Percentiles rank a stretch among this genome's conserved stretches.
Conservation (phyloP, 495 filamentous ascomycete genomes). For the Peziza echinospora region DNA sequence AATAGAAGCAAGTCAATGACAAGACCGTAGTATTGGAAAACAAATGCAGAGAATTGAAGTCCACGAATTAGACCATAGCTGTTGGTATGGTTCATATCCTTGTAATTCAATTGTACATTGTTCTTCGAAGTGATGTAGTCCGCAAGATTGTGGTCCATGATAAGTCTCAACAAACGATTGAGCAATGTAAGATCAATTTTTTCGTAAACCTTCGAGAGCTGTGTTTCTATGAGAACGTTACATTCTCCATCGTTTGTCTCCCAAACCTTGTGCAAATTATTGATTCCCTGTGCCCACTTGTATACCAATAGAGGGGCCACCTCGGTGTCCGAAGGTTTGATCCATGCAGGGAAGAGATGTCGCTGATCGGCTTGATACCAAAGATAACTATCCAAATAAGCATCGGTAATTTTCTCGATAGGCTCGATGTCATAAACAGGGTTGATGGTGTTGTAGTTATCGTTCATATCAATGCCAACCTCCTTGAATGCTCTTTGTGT, state of each 20-base stretch:
- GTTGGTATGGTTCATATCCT: conserved; percentile 99
- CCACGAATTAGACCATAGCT: conserved; percentile 96
- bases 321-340: conserved; percentile 97
- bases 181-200: conserved; percentile 95
- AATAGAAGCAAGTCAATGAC: conserved; percentile 88
- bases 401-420: conserved; percentile 99
- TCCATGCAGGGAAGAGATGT: conserved; percentile 95
- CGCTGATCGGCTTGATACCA: conserved; percentile 99
- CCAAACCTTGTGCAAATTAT: conserved; percentile 97
- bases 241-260: conserved; percentile 87
- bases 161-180: conserved; percentile 76
- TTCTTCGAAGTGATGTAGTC: conserved; percentile 99
- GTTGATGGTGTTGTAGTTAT: conserved; percentile 98
- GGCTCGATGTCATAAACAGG: conserved; percentile 98
- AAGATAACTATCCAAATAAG: conserved; percentile 94
- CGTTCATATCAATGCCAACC: conserved; percentile 99
- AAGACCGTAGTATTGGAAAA: conserved; percentile 96
- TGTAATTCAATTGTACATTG: conserved; percentile 97
- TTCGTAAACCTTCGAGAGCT: conserved; percentile 95
- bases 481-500: conserved; percentile 98
- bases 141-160: conserved; percentile 99
- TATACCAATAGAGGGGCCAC: conserved; percentile 92
- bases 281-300: conserved; percentile 99
- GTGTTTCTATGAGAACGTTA: conserved; percentile 97
- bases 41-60: conserved; percentile 91